These are phyloP conservation scores for Umbelopsis ramanniana DNA, from an alignment of 192 early-diverging fungal species.

Conservation along the genomic window DNA sequence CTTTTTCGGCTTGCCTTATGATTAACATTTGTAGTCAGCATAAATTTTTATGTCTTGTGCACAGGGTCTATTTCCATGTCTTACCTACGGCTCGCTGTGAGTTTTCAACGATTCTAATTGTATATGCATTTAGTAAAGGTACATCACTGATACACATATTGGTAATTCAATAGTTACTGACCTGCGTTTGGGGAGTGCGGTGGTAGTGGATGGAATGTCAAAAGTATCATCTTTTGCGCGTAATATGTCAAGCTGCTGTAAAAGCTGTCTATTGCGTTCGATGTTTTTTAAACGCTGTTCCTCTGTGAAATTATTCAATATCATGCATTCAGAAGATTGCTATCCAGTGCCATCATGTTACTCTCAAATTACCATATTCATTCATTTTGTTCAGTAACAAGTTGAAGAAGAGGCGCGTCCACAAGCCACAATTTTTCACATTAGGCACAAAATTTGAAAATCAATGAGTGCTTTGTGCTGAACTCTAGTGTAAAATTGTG, in stretches of 20 bases:
- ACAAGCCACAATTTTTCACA: conserved; percentile 12
- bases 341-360: neutral
- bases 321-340: neutral
- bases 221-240: conserved; percentile 10
- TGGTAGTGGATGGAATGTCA: conserved; percentile 26
- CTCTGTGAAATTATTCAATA: conserved; percentile 28
- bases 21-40: neutral
- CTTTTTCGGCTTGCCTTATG: conserved; percentile 25
- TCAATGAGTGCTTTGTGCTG: neutral
- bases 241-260: conserved; percentile 50
- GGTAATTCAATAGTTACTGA: neutral
- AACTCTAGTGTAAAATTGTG: neutral
- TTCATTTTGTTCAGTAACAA: conserved; percentile 10
- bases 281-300: conserved; percentile 64
- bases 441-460: neutral
- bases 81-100: conserved; percentile 32
- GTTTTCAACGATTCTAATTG: conserved; percentile 25
- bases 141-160: neutral
- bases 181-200: neutral
- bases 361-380: conserved; percentile 1
- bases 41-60: neutral
- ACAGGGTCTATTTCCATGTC: neutral
- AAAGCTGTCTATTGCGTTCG: conserved; percentile 59
- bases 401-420: neutral
- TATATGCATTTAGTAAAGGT: neutral